phyloP scores from a whole-genome alignment of 306 rosid genomes.

The Luffa acutangula region DNA sequence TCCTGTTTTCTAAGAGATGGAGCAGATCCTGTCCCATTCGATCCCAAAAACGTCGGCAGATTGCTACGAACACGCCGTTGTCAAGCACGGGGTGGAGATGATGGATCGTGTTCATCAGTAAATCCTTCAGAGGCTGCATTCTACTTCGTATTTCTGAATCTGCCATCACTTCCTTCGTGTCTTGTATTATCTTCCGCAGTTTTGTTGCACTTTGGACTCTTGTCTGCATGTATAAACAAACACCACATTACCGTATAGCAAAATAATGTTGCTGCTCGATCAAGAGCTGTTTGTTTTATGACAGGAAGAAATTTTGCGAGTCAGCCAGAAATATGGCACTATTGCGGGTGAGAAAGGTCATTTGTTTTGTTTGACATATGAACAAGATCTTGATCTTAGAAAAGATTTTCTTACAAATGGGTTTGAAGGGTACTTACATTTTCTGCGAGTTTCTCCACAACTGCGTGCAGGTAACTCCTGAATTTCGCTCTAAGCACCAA shows the following conservation, averaged over 20 bases:
- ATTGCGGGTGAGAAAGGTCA: neutral
- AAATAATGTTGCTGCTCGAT: neutral
- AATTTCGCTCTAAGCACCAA: slow-evolving; percentile 93
- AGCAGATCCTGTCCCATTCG: slow-evolving; percentile 95
- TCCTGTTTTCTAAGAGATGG: slow-evolving; percentile 81
- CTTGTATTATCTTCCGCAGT: slow-evolving; percentile 80
- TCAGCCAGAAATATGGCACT: neutral
- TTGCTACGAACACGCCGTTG: slow-evolving; percentile 62
- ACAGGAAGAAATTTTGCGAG: neutral
- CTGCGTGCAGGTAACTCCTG: slow-evolving; percentile 73
- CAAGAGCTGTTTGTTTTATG: neutral
- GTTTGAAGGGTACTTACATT: slow-evolving; percentile 47
- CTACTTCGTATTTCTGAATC: slow-evolving; percentile 72
- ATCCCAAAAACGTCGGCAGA: slow-evolving; percentile 91
- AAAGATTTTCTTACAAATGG: neutral
- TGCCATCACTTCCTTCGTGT: slow-evolving; percentile 62
- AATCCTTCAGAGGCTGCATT: slow-evolving; percentile 80
- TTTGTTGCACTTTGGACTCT: slow-evolving; percentile 78
- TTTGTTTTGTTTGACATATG: neutral
- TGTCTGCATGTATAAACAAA: slow-evolving; percentile 34
- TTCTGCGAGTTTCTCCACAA: slow-evolving; percentile 77
- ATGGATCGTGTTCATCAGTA: slow-evolving; percentile 48
- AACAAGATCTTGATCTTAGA: neutral
- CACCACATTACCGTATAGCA: slow-evolving; percentile 5
- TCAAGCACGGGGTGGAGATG: slow-evolving; percentile 57